Base-by-base conservation (phyloP, 106 monocot genomes). In the Gastrodia elata region DNA sequence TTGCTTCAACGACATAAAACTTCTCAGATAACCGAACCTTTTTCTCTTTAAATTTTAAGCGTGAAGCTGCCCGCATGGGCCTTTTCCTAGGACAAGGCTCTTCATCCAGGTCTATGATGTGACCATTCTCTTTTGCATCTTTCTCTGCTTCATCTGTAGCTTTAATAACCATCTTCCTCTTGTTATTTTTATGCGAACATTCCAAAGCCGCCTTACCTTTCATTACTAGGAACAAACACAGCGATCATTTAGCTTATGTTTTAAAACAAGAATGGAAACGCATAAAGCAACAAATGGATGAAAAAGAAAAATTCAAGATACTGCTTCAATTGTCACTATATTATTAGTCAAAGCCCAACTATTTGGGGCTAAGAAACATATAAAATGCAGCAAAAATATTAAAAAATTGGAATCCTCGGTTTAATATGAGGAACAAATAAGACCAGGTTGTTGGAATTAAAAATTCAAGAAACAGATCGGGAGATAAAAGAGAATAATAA, bases 1-100 rank as follows among this genome's bases (percentile, higher is more conserved):
- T 88, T 56, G 38, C 68, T 72, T 79, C 77, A 38, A 90, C 37
- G 27, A 80, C 25, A 22, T 77, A 78, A 15, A 74, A 76, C 70
- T 70, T 86, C 15, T 85, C 83, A 64, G 80, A 84, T 64, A 97
- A 25, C 38, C 78, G 82, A 15, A 91, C 33, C n/a, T 86, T 74
- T 74, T 93, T 86, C 71, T 90, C 88, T 76, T 97, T 97, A 68
- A 93, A 93, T 64, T 86, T 77, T 73, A 81, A 84, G 52, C 90
- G 91, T 14, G 97, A 86, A 65, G 93, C 93, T n/a, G 84, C 82
- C 26, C 97, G 77, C 67, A 80, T 88, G 58, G 90, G 92, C 61
- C 87, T 83, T 76, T 97, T 97, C 32, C 76, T 24, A 10, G 67
- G 2, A 69, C 3, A 24, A 40, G 22, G 38, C 39, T 40, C 39